These are phyloP conservation scores for Candida frijolesensis DNA, from an alignment of 1,139 yeast species.

Conservation along the genomic window DNA sequence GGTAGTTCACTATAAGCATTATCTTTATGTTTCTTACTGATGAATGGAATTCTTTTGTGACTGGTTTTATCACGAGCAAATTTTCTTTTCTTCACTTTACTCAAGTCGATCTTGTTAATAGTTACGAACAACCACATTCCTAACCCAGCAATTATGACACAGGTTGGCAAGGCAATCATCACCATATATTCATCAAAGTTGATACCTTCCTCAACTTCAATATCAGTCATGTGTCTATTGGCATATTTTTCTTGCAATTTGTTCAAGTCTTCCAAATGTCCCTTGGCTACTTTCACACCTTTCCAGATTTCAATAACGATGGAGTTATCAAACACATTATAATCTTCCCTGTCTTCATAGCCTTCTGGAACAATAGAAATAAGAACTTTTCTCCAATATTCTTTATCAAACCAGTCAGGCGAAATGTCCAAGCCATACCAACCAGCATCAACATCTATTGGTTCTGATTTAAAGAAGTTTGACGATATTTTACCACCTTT, in stretches of 20 bases:
- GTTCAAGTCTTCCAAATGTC: slow-evolving; percentile 55
- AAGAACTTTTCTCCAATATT: slow-evolving; percentile 49
- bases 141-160: slow-evolving; percentile 60
- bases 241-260: slow-evolving; percentile 39
- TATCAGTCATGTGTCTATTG: slow-evolving; percentile 38
- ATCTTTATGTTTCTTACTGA: slow-evolving; percentile 22
- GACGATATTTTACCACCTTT: slow-evolving; percentile 40
- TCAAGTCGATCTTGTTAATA: slow-evolving; percentile 52
- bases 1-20: slow-evolving; percentile 30
- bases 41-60: slow-evolving; percentile 36
- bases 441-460: slow-evolving; percentile 70
- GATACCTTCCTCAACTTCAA: slow-evolving; percentile 55
- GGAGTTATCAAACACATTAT: slow-evolving; percentile 52
- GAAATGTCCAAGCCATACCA: slow-evolving; percentile 59
- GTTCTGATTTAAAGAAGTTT: slow-evolving; percentile 68
- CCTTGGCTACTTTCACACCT: slow-evolving; percentile 63
- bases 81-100: slow-evolving; percentile 54
- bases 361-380: slow-evolving; percentile 74
- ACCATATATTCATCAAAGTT: slow-evolving; percentile 70
- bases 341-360: slow-evolving; percentile 62
- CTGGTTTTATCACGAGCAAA: slow-evolving; percentile 44
- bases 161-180: slow-evolving; percentile 70
- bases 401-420: slow-evolving; percentile 61
- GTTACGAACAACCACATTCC: slow-evolving; percentile 65
- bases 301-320: slow-evolving; percentile 57